Conservation (phyloP, 106 monocot genomes). For the Hemerocallis citrina region DNA sequence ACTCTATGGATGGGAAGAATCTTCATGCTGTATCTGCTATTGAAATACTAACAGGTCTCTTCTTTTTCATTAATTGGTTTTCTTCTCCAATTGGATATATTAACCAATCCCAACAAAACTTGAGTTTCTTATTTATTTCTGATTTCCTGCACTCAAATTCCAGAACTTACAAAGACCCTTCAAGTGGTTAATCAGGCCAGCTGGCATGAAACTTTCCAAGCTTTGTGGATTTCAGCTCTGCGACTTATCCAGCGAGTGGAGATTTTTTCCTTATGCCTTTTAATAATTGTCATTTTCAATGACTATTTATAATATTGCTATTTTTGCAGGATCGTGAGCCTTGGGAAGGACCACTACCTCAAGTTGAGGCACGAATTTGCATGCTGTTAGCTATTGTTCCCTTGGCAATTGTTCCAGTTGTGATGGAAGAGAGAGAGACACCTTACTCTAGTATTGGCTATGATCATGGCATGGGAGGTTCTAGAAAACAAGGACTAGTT, state of each 20-base stretch:
- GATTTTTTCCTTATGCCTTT: constrained; percentile 10
- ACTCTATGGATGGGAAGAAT: constrained; percentile 70
- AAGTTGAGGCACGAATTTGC: constrained; percentile 78
- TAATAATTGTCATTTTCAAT: too few relatives aligned
- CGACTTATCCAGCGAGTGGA: constrained; percentile 80
- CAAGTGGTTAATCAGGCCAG: constrained; percentile 75
- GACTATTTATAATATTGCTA: constrained; percentile 3
- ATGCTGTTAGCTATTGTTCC: constrained; percentile 71
- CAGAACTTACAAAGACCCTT: constrained; percentile 64
- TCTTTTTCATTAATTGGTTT: neutral
- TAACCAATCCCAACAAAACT: neutral
- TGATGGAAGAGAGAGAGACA: constrained; percentile 27
- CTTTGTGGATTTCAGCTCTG: constrained; percentile 83
- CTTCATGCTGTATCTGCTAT: constrained; percentile 56
- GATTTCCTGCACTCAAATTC: neutral
- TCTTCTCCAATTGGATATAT: neutral
- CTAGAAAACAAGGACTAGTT: constrained; percentile 63
- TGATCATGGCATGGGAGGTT: constrained; percentile 19
- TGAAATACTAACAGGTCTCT: constrained; percentile 67
- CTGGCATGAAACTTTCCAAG: constrained; percentile 92
- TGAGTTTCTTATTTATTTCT: neutral
- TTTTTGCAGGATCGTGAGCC: constrained; percentile 54
- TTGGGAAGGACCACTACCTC: constrained; percentile 80
- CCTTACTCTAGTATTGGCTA: neutral
- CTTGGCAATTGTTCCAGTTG: constrained; percentile 43